Evolutionary conservation across 2,329 filamentous ascomycete species (phyloP), one percentile per base, ranked within the genome.

Genomic region (Fusarium musae): DNA sequence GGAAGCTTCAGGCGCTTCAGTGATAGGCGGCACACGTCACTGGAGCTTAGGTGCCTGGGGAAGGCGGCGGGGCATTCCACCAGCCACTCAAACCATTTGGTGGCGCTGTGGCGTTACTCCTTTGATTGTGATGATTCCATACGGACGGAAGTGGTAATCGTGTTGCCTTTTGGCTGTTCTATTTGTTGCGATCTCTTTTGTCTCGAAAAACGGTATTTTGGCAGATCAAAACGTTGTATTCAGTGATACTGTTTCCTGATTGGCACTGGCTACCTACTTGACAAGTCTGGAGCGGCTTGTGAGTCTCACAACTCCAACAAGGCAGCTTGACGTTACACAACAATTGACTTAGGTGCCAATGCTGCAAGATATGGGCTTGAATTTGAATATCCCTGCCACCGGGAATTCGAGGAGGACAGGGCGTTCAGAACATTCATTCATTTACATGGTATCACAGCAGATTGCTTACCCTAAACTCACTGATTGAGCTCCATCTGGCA

Each of bases 21-120:
- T 59, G 61, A 63, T 23, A 56, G 66, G 66, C 26, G 67, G 32
- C 71, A 64, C 70, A 73, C 71, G 71, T 74, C 71, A 73, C 71
- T 73, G 59, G 50, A 60, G 58, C 70, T 70, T 57, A 54, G 43
- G 59, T 74, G 70, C 70, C 66, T 73, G 44, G 66, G 43, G 44
- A 50, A 54, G 44, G 40, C 36, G 53, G 70, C 59, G 63, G 71
- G 71, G 71, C 52, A 70, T 43, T 58, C 7, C 30, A 44, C 23
- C 13, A 59, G 47, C 66, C 53, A 59, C 52, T 21, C 21, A 23
- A 11, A 9, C n/a, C 11, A 32, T 21, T 15, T 17, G 34, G 65
- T 65, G 67, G 67, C 50, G 30, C 32, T 19, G 63, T 59, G 57
- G 58, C 69, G 64, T 30, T n/a, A 21, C 32, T 15, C 17, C 26